A percentile compares a stretch with the other conserved stretches of the same genome.
Evolutionary conservation across 1,284 basidiomycete genomes (phyloP).

Genomic region (Pseudozyma tsukubaensis): DNA sequence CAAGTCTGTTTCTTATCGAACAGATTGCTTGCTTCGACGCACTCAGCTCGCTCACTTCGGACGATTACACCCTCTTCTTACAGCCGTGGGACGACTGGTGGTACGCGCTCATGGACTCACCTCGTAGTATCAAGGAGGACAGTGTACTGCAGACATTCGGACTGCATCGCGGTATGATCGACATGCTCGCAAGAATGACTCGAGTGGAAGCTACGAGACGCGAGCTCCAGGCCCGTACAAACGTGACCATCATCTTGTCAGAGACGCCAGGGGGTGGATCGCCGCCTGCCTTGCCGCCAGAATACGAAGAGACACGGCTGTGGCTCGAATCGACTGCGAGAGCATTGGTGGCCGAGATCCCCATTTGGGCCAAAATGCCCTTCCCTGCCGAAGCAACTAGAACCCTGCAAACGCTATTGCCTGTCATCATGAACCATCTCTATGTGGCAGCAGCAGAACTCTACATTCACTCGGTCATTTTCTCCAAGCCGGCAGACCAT

Average conservation of each 20-base stretch:
- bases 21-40: conserved; percentile 49
- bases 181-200: conserved; percentile 46
- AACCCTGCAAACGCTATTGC: conserved; percentile 30
- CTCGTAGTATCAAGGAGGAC: conserved; percentile 43
- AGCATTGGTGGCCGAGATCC: conserved; percentile 39
- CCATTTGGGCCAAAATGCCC: conserved; percentile 43
- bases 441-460: conserved; percentile 47
- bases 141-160: conserved; percentile 46
- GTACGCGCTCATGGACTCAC: conserved; percentile 44
- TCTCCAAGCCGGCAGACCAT: conserved; percentile 43
- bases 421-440: conserved; percentile 43
- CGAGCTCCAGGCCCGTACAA: conserved; percentile 37
- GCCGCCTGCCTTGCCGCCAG: conserved; percentile 32
- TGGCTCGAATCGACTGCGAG: conserved; percentile 47
- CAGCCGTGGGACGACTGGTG: conserved; percentile 53
- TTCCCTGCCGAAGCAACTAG: conserved; percentile 35
- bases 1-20: conserved; percentile 48
- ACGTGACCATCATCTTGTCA: conserved; percentile 41
- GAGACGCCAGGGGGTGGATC: conserved; percentile 28
- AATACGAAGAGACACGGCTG: conserved; percentile 44
- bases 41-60: conserved; percentile 44
- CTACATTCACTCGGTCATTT: conserved; percentile 49
- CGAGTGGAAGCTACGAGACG: conserved; percentile 40
- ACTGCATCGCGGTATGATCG: conserved; percentile 45
- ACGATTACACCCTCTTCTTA: conserved; percentile 43